A percentile compares a stretch with the other conserved stretches of the same genome.
Conservation (phyloP, 2,329 filamentous ascomycete species). For the Setomelanomma holmii region DNA sequence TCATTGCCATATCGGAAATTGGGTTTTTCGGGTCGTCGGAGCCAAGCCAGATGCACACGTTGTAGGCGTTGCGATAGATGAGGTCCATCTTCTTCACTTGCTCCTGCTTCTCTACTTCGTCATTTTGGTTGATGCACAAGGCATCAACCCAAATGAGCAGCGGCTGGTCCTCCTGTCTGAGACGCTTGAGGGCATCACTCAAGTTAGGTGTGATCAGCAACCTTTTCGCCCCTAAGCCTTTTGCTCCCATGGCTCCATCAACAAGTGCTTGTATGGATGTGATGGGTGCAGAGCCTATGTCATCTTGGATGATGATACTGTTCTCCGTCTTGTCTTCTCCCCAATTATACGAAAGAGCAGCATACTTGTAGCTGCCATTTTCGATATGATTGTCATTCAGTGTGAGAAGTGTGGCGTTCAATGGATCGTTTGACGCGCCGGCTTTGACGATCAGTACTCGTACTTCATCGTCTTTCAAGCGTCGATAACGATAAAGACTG, state of each 20-base stretch:
- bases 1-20: not conserved
- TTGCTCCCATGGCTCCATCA: too few relatives aligned
- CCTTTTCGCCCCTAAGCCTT: not conserved
- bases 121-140: constrained; percentile 21
- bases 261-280: too few relatives aligned
- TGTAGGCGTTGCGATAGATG: constrained; percentile 10
- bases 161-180: not conserved
- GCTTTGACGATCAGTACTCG: constrained; percentile 2
- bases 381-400: not conserved
- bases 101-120: constrained; percentile 8
- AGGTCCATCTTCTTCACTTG: constrained; percentile 12
- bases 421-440: not conserved
- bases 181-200: not conserved
- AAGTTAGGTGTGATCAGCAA: constrained; percentile 2
- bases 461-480: not conserved
- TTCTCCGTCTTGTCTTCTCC: not conserved
- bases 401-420: not conserved
- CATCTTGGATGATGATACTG: constrained; percentile 1
- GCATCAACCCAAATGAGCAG: constrained; percentile 10
- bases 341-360: constrained; percentile 10
- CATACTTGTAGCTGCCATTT: not conserved
- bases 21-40: not conserved
- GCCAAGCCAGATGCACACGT: constrained; percentile 7
- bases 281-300: too few relatives aligned
- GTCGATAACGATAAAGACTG: not conserved